These are phyloP conservation scores for Gliomastix tumulicola DNA, from an alignment of 2,329 filamentous ascomycete species.

Conservation along the genomic window DNA sequence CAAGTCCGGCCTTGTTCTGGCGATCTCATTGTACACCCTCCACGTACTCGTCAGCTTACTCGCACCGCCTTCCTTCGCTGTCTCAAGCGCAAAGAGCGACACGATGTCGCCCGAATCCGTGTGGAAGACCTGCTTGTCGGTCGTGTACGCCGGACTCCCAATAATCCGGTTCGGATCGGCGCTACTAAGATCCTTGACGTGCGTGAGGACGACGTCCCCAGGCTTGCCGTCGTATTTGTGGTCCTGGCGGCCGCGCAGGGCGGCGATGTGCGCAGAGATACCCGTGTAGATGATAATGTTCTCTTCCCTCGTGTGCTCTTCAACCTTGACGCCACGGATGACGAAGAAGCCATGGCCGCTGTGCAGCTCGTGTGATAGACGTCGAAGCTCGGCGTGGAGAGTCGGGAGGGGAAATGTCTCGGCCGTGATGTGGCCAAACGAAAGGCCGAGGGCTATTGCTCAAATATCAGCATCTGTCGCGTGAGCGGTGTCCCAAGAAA, in stretches of 20 bases:
- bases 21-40: constrained; percentile 57
- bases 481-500: neutral
- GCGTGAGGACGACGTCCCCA: constrained; percentile 46
- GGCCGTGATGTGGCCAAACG: constrained; percentile 33
- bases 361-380: constrained; percentile 47
- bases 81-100: constrained; percentile 47
- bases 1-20: constrained; percentile 49
- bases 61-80: constrained; percentile 44
- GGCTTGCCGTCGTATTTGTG: constrained; percentile 32
- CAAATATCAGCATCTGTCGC: neutral
- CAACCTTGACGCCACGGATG: constrained; percentile 48
- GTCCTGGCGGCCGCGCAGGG: constrained; percentile 46
- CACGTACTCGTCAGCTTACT: constrained; percentile 52
- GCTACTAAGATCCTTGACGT: constrained; percentile 53
- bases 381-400: constrained; percentile 40
- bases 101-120: constrained; percentile 55
- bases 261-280: constrained; percentile 49
- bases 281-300: constrained; percentile 55
- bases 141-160: constrained; percentile 51
- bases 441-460: constrained; percentile 10
- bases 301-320: constrained; percentile 46
- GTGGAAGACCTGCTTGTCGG: constrained; percentile 57
- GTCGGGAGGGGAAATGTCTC: constrained; percentile 49
- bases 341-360: constrained; percentile 54
- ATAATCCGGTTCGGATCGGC: constrained; percentile 27